These are phyloP conservation scores for Saururus chinensis DNA, from an alignment of 164 flowering plant species.

Conservation along the genomic window DNA sequence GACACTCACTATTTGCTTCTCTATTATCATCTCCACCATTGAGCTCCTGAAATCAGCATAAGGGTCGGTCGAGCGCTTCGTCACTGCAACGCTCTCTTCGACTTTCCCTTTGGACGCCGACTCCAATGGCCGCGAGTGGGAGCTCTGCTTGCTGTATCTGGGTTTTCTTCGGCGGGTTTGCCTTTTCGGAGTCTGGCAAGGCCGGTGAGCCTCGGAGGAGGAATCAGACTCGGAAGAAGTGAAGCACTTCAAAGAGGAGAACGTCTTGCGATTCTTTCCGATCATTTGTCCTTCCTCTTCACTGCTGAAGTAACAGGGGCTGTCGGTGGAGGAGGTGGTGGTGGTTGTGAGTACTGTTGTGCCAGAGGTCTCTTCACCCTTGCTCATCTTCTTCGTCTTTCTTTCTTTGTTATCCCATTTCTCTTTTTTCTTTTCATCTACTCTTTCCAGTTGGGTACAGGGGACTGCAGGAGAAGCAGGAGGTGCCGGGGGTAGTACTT, in stretches of 20 bases:
- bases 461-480: slow-evolving; percentile 23
- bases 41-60: slow-evolving; percentile 58
- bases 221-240: slow-evolving; percentile 36
- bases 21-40: slow-evolving; percentile 83
- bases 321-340: slow-evolving; percentile 6
- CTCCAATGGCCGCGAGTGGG: slow-evolving; percentile 3
- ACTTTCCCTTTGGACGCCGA: slow-evolving; percentile 15
- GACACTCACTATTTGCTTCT: slow-evolving; percentile 48
- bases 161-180: slow-evolving; percentile 14
- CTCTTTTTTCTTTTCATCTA: background rate
- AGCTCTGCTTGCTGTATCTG: slow-evolving; percentile 1
- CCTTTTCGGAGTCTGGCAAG: background rate
- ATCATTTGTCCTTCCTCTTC: slow-evolving; percentile 33
- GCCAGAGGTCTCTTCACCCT: slow-evolving; percentile 6
- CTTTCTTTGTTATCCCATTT: slow-evolving; percentile 2
- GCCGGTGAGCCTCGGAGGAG: slow-evolving; percentile 7
- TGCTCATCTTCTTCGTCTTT: slow-evolving; percentile 6
- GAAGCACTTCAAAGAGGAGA: slow-evolving; percentile 24
- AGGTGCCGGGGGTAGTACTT: slow-evolving; percentile 37
- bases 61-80: slow-evolving; percentile 63
- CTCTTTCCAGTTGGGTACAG: background rate
- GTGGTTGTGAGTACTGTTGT: background rate
- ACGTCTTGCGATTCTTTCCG: slow-evolving; percentile 41
- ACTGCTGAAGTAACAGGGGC: slow-evolving; percentile 40
- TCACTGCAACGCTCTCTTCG: slow-evolving; percentile 56